Evolutionary conservation across 768 basidiomycete genomes (phyloP).

Genomic region (Leccinum barrowsii): DNA sequence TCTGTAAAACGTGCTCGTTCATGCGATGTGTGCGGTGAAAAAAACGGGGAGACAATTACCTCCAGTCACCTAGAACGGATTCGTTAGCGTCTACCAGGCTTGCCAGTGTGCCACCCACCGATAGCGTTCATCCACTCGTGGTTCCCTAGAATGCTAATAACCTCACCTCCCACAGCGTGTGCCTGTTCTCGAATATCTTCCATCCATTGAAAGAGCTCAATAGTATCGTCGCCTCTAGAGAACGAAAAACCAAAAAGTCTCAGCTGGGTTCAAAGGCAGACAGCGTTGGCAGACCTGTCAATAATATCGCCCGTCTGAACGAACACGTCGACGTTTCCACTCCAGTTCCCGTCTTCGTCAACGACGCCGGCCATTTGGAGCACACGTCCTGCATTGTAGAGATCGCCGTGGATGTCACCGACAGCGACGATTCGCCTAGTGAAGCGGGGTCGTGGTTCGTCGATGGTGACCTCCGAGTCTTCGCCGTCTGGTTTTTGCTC

Average conservation of each 20-base stretch:
- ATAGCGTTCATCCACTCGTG: conserved; percentile 96
- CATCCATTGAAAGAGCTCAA: conserved; percentile 81
- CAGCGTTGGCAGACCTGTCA: conserved; percentile 56
- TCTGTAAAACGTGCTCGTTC: conserved; percentile 37
- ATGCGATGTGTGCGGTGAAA: conserved; percentile 1
- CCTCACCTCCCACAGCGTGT: conserved; percentile 56
- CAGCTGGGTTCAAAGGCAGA: conserved; percentile 2
- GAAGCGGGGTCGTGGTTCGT: conserved; percentile 31
- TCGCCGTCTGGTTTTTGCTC: conserved; percentile 2
- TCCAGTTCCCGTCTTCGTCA: conserved; percentile 73
- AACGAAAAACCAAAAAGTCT: conserved; percentile 6
- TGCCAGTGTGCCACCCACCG: conserved; percentile 39
- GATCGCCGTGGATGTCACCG: conserved; percentile 90
- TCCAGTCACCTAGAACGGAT: conserved; percentile 70
- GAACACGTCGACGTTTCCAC: conserved; percentile 76
- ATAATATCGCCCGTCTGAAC: conserved; percentile 97
- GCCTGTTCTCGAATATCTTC: conserved; percentile 80
- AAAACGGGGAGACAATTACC: conserved; percentile 39
- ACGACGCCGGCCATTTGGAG: conserved; percentile 78
- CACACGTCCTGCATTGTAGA: conserved; percentile 74
- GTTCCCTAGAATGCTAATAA: conserved; percentile 84
- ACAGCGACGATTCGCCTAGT: conserved; percentile 72
- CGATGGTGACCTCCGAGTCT: conserved; percentile 9
- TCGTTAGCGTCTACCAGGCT: conserved; percentile 4
- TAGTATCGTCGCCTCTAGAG: conserved; percentile 83